Percentiles rank a stretch among this genome's conserved stretches.
Evolutionary conservation across 495 filamentous ascomycete species (phyloP).

Genomic region (Neurospora terricola): DNA sequence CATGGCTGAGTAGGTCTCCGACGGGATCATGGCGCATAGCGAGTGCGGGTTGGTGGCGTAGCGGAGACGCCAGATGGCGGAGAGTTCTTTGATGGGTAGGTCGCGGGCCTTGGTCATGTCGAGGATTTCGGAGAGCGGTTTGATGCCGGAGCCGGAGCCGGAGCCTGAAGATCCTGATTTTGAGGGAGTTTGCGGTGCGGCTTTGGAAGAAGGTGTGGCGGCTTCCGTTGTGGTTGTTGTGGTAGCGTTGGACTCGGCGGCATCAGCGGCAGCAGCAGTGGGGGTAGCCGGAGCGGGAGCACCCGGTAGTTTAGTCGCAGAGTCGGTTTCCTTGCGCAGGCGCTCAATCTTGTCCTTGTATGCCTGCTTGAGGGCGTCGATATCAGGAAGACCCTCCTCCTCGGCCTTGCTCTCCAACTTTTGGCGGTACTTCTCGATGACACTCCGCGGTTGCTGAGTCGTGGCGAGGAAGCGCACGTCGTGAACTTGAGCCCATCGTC

Average conservation of each 20-base stretch:
- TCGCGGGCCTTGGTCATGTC: slow-evolving; percentile 64
- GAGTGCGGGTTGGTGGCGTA: slow-evolving; percentile 60
- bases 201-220: slow-evolving; percentile 1
- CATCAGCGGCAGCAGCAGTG: not conserved
- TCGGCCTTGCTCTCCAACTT: slow-evolving; percentile 81
- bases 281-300: slow-evolving; percentile 40
- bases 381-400: slow-evolving; percentile 60
- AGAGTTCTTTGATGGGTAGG: slow-evolving; percentile 74
- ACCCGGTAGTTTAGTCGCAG: slow-evolving; percentile 4
- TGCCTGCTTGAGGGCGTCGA: slow-evolving; percentile 67
- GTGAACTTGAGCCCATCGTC: slow-evolving; percentile 84
- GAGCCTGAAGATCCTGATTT: slow-evolving; percentile 3
- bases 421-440: slow-evolving; percentile 75
- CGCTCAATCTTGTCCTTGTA: slow-evolving; percentile 73
- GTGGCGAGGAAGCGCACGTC: slow-evolving; percentile 79
- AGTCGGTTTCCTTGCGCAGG: slow-evolving; percentile 45
- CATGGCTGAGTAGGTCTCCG: slow-evolving; percentile 59
- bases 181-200: slow-evolving; percentile 5
- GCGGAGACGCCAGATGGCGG: slow-evolving; percentile 83
- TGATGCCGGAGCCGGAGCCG: slow-evolving; percentile 38
- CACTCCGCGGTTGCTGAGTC: slow-evolving; percentile 41
- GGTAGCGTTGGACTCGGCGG: not conserved
- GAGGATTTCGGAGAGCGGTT: slow-evolving; percentile 72
- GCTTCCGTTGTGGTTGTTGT: not conserved
- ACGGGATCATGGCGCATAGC: slow-evolving; percentile 72